Evolutionary conservation across 257 asterid genomes (phyloP).

Genomic region (Phtheirospermum japonicum): DNA sequence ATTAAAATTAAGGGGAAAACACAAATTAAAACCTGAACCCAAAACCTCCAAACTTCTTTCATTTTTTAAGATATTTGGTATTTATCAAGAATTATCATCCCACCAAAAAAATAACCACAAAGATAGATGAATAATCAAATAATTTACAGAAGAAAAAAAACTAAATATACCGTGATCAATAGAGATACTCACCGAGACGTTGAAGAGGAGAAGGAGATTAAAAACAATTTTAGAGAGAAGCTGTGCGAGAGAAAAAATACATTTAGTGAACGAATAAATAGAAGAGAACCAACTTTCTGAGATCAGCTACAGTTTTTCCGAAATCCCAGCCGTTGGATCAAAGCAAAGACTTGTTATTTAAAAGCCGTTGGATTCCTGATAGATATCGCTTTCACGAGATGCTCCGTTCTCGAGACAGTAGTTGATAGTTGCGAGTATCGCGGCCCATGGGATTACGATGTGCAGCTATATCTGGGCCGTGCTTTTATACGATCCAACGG

Average conservation of each 20-base stretch:
- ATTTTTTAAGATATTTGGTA: background rate
- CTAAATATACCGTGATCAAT: background rate
- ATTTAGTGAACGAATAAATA: constrained; percentile 31
- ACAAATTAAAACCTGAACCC: constrained; percentile 17
- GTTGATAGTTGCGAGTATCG: constrained; percentile 13
- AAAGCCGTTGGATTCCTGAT: constrained; percentile 30
- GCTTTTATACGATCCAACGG: constrained; percentile 30
- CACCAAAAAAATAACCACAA: background rate
- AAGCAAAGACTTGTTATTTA: background rate
- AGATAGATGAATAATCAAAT: background rate
- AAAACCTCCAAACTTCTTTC: constrained; percentile 18
- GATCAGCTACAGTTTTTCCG: constrained; percentile 15
- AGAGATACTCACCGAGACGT: constrained; percentile 34
- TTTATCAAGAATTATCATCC: background rate
- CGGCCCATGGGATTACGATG: constrained; percentile 29
- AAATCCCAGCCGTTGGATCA: constrained; percentile 36
- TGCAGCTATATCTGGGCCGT: constrained; percentile 35
- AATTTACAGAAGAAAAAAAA: background rate
- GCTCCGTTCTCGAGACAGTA: constrained; percentile 17
- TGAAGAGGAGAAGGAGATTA: constrained; percentile 22
- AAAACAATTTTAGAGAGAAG: background rate
- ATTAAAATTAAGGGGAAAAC: background rate
- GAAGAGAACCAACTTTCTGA: constrained; percentile 27
- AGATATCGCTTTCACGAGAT: constrained; percentile 42
- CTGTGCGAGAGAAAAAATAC: background rate